A percentile compares a stretch with the other conserved stretches of the same genome.
Evolutionary conservation across 2,329 filamentous ascomycete species (phyloP).

Genomic region (Alternaria ventricosa): DNA sequence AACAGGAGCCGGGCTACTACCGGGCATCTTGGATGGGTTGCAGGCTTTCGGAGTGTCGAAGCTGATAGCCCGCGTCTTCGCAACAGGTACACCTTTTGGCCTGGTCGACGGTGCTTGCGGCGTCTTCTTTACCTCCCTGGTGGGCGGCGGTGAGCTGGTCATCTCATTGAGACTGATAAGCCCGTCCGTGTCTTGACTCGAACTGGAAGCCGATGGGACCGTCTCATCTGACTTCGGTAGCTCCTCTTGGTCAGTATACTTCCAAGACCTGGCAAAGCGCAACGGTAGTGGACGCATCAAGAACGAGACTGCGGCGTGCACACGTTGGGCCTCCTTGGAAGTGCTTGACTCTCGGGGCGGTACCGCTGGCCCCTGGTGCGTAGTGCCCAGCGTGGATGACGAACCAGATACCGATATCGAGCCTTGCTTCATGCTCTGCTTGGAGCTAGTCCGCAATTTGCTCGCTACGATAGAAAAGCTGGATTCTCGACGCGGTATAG

Average conservation of each 20-base stretch:
- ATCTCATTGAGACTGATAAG: neutral
- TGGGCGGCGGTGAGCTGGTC: neutral
- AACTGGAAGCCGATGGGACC: conserved; percentile 4
- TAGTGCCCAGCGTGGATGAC: conserved; percentile 27
- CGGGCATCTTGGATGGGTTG: conserved; percentile 6
- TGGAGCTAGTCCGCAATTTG: conserved; percentile 28
- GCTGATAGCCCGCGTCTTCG: conserved; percentile 4
- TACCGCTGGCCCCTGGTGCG: conserved; percentile 28
- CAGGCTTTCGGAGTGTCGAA: conserved; percentile 7
- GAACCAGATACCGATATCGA: conserved; percentile 30
- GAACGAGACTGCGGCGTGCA: conserved; percentile 33
- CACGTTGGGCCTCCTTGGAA: conserved; percentile 42
- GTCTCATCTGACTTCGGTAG: conserved; percentile 2
- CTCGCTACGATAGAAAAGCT: conserved; percentile 24
- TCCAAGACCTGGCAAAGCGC: conserved; percentile 24
- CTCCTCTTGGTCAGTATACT: conserved; percentile 10
- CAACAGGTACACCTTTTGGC: conserved; percentile 8
- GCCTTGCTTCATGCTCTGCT: conserved; percentile 25
- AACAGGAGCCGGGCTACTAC: neutral
- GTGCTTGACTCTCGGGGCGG: conserved; percentile 43
- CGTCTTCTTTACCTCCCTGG: conserved; percentile 10
- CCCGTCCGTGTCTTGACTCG: neutral
- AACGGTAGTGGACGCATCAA: conserved; percentile 29
- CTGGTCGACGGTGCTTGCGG: conserved; percentile 21
- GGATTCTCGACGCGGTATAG: conserved; percentile 21